Evolutionary conservation across 192 early-diverging fungal genomes (phyloP), one percentile per base, ranked within the genome.

Genomic region (Cladochytrium replicatum): DNA sequence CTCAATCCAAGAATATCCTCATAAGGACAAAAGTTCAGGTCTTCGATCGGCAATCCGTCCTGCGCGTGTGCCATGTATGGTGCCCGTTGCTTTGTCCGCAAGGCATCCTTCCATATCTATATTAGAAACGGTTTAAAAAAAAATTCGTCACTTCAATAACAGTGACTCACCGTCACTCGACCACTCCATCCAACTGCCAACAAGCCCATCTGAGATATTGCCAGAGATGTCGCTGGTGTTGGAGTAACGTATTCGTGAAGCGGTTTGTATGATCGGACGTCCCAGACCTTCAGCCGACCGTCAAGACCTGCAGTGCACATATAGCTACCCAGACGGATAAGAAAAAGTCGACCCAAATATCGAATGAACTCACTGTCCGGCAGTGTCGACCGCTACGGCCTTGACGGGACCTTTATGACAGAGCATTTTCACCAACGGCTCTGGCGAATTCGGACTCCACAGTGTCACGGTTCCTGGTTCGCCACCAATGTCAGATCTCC

Each of bases 1-100:
- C 87, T 88, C 40, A 86, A 60, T n/a, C 85, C 91, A 11, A 97
- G 79, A 4, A 91, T 82, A 80, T 97, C 94, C 57, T 97, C 94
- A 78, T 78, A 97, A 11, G 94, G 94, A 46, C 83, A 86, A 67
- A 97, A 95, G 4, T 56, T 30, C 9, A 91, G 28, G 41, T 72
- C 61, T 7, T 67, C 52, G 15, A 92, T 54, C 0, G 64, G 49
- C 0, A 69, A 66, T 3, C 62, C 58, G 6, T 81, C 67, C 29
- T 82, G 56, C 4, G 84, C 55, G 61, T 90, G 91, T 32, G 63
- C 70, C 85, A 97, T 88, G 63, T 97, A 97, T 24, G 92, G 92
- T 32, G 80, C 76, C 38, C 75, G 52, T 49, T 85, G 86, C 51
- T 84, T 89, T 31, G 68, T 66, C 4, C 45, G 63, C 61, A 90